Conservation (phyloP, 169 alveolate species). For the Eimeria brunetti region DNA sequence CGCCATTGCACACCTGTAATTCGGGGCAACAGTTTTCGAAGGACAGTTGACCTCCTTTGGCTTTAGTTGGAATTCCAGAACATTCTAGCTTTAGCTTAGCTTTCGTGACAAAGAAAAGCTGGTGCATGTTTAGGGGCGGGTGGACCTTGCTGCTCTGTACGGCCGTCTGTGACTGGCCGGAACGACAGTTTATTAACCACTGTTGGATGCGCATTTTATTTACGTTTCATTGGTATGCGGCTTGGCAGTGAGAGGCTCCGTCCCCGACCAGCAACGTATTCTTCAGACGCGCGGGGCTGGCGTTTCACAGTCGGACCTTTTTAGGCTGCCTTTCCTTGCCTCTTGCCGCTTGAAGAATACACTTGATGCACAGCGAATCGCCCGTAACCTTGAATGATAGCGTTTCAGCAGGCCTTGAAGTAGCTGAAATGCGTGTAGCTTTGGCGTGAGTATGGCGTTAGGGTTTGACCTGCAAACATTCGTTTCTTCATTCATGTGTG, state of each 20-base stretch:
- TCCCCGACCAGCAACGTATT: neutral
- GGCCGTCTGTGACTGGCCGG: neutral
- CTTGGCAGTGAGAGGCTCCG: neutral
- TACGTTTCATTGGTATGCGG: neutral
- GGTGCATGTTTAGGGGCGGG: neutral
- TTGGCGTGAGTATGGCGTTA: no score
- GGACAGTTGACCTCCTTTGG: neutral
- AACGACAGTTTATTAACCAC: neutral
- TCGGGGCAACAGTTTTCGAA: neutral
- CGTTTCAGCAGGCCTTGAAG: no score
- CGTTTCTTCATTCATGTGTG: no score
- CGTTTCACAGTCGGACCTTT: no score
- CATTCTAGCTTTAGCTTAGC: neutral
- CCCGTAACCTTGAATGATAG: no score
- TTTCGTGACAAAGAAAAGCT: neutral
- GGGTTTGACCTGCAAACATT: no score
- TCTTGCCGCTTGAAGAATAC: no score
- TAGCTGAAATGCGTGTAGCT: no score
- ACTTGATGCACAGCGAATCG: no score
- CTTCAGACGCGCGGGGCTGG: no score
- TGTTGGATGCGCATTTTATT: neutral
- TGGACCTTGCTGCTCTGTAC: neutral
- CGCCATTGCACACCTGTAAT: neutral
- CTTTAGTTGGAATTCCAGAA: neutral
- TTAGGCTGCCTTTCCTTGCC: no score